phyloP scores from a whole-genome alignment of 2,329 filamentous ascomycete species.

The Pseudocercospora fuligena region DNA sequence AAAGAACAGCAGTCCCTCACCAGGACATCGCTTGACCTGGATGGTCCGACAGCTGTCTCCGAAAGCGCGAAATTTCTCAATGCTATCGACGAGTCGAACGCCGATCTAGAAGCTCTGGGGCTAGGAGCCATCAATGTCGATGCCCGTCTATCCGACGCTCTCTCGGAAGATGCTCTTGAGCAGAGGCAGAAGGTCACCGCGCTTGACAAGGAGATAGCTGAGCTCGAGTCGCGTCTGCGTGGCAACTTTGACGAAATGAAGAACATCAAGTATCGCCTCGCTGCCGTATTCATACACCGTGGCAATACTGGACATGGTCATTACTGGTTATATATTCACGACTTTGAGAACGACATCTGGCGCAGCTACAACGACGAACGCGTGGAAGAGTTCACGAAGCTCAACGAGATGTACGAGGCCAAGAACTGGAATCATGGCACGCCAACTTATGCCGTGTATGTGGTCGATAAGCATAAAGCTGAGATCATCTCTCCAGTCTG shows the following conservation, averaged over 20 bases:
- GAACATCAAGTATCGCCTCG: conserved; percentile 76
- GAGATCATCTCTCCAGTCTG: conserved; percentile 57
- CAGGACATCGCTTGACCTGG: conserved; percentile 24
- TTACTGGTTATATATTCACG: conserved; percentile 96
- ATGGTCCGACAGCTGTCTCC: conserved; percentile 34
- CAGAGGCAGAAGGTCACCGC: conserved; percentile 53
- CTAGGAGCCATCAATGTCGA: conserved; percentile 51
- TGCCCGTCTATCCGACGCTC: conserved; percentile 43
- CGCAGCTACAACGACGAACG: conserved; percentile 90
- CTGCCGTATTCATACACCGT: conserved; percentile 91
- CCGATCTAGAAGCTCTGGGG: conserved; percentile 38
- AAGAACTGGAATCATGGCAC: conserved; percentile 68
- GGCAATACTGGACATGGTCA: conserved; percentile 71
- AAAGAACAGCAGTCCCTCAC: conserved; percentile 38
- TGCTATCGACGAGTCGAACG: conserved; percentile 41
- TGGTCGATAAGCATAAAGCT: conserved; percentile 69
- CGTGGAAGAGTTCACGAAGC: conserved; percentile 66
- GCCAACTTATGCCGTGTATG: conserved; percentile 82
- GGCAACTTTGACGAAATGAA: conserved; percentile 67
- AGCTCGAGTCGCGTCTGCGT: conserved; percentile 55
- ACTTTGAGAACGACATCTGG: conserved; percentile 82
- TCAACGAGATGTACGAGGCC: conserved; percentile 69
- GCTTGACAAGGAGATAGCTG: conserved; percentile 48
- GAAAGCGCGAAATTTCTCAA: conserved; percentile 50
- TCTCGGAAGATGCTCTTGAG: conserved; percentile 53